Evolutionary conservation across 352 stramenopile species (phyloP).

Genomic region (Pythium coloratum): DNA sequence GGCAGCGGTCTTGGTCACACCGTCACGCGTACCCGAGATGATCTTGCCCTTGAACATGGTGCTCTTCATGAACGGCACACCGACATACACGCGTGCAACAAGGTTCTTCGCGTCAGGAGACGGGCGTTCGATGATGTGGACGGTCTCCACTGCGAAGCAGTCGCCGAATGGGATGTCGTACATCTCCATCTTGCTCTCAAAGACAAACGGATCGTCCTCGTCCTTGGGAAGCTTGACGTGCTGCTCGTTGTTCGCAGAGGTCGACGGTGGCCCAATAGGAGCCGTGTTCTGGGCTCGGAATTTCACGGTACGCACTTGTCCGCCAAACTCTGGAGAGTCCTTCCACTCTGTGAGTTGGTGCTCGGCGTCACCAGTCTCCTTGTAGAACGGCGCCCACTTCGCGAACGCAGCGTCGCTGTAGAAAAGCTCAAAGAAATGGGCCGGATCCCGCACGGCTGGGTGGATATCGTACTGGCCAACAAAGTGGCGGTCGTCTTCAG

Average conservation of each 20-base stretch:
- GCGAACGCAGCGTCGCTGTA: constrained; percentile 50
- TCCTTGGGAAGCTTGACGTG: constrained; percentile 52
- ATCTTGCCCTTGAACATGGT: constrained; percentile 89
- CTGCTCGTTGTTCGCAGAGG: constrained; percentile 52
- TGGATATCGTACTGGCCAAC: constrained; percentile 72
- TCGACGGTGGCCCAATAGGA: constrained; percentile 63
- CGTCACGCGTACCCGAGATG: constrained; percentile 65
- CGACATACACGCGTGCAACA: constrained; percentile 59
- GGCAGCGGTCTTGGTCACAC: constrained; percentile 52
- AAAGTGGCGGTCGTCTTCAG: constrained; percentile 63
- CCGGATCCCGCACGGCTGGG: constrained; percentile 39
- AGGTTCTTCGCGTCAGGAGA: constrained; percentile 33
- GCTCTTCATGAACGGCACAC: constrained; percentile 77
- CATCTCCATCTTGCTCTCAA: constrained; percentile 65
- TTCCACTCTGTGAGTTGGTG: constrained; percentile 61
- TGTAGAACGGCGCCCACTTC: constrained; percentile 57
- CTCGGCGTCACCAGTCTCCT: constrained; percentile 65
- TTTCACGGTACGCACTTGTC: constrained; percentile 66
- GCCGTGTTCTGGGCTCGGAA: constrained; percentile 74
- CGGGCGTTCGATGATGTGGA: constrained; percentile 46
- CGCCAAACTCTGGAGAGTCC: constrained; percentile 56
- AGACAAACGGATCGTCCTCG: constrained; percentile 46
- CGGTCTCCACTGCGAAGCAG: constrained; percentile 73
- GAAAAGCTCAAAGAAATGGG: constrained; percentile 79
- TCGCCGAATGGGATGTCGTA: constrained; percentile 83